phyloP scores from a whole-genome alignment of 768 basidiomycete species.

The Lactarius sanguifluus region DNA sequence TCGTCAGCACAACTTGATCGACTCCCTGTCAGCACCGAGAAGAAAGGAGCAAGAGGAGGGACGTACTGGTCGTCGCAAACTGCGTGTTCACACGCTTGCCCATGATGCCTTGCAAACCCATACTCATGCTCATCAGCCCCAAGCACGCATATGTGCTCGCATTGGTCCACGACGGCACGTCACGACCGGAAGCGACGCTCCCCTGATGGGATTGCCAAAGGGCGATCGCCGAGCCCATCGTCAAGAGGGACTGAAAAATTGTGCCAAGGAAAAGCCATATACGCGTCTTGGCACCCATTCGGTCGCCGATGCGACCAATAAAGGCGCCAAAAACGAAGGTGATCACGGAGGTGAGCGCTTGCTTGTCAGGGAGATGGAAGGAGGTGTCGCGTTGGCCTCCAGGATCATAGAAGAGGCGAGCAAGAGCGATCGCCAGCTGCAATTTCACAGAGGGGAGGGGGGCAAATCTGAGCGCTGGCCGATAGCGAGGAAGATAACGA shows the following conservation, averaged over 20 bases:
- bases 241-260: slow-evolving; percentile 71
- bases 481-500: slow-evolving; percentile 8
- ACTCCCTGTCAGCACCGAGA: slow-evolving; percentile 2
- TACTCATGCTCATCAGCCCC: slow-evolving; percentile 73
- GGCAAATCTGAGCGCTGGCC: slow-evolving; percentile 5
- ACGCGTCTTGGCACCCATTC: slow-evolving; percentile 69
- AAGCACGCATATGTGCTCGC: slow-evolving; percentile 65
- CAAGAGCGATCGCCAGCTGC: slow-evolving; percentile 77
- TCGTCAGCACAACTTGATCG: slow-evolving; percentile 71
- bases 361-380: slow-evolving; percentile 82
- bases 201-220: slow-evolving; percentile 68
- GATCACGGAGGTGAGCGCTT: slow-evolving; percentile 77
- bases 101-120: slow-evolving; percentile 86
- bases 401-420: slow-evolving; percentile 66
- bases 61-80: slow-evolving; percentile 71
- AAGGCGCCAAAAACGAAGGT: slow-evolving; percentile 78
- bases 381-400: slow-evolving; percentile 47
- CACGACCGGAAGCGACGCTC: slow-evolving; percentile 54
- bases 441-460: background rate
- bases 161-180: slow-evolving; percentile 69
- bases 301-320: slow-evolving; percentile 82
- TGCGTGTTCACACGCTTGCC: slow-evolving; percentile 79
- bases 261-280: slow-evolving; percentile 73
- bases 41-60: background rate
- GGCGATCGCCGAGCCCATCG: slow-evolving; percentile 67